Evolutionary conservation across 768 basidiomycete species (phyloP), one percentile per base, ranked within the genome.

Genomic region (Agaricus bisporus): DNA sequence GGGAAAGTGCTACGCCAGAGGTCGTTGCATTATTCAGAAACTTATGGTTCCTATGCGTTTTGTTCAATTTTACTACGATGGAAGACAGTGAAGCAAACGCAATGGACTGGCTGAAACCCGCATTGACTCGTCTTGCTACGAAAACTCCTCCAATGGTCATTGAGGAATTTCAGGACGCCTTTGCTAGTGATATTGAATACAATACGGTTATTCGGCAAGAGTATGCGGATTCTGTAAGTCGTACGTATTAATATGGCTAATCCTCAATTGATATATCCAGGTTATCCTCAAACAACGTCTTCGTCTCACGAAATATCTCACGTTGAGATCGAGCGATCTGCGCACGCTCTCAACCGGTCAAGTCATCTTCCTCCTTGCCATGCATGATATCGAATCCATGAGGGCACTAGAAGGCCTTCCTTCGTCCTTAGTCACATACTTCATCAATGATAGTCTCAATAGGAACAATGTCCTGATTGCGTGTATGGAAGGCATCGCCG

Each of bases 31-130:
- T 92, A 18, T 98, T 97, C 78, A 82, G 94, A 41, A 93, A 91
- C 62, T 77, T 94, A 70, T 99, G 95, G 95, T 93, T 95, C 68
- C 69, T 98, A 17, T 93, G 91, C 64, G 80, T 89, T 22, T 78
- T 95, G 14, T 93, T 95, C 61, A 80, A 86, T 18, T 88, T 98
- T 60, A 86, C 91, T 2, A 70, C 70, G 5, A 68, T 73, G 17
- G 74, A 77, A 32, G 74, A 76, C 29, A 74, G 71, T 18, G 82
- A 83, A 42, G 78, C 75, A 28, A 74, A 76, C 20, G 84, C 86
- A 1, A 85, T 87, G 80, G 81, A 85, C 41, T 91, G 91, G 87
- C 78, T 91, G 46, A 73, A 76, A 41, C 84, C 88, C 28, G 86
- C 89, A 1, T 73, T 97, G 15, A 75, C 78, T 28, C 81, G 85